phyloP scores from a whole-genome alignment of 2,329 filamentous ascomycete species.

The Claviceps citrina region DNA sequence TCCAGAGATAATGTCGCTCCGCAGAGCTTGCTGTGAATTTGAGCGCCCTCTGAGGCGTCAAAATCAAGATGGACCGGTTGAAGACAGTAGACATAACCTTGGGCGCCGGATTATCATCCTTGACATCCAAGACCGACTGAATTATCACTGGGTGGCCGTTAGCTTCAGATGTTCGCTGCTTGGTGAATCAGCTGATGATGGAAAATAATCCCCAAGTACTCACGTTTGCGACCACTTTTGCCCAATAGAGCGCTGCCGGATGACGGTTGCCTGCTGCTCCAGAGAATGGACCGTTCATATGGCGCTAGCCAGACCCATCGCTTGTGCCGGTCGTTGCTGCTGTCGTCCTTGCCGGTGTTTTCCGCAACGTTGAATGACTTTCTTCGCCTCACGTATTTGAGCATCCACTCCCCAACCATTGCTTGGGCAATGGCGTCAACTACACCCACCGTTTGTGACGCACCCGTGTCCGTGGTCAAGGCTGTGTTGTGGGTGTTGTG shows the following conservation, averaged over 20 bases:
- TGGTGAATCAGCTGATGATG: too few relatives aligned
- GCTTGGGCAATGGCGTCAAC: constrained; percentile 95
- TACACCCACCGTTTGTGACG: constrained; percentile 57
- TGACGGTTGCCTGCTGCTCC: constrained; percentile 94
- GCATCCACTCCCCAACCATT: constrained; percentile 98
- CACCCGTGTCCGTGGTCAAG: constrained; percentile 33
- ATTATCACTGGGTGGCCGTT: constrained; percentile 54
- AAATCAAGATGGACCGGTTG: constrained; percentile 84
- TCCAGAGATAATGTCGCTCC: constrained; percentile 87
- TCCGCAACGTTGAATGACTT: constrained; percentile 80
- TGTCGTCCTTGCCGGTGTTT: constrained; percentile 49
- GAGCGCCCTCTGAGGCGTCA: constrained; percentile 82
- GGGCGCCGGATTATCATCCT: constrained; percentile 77
- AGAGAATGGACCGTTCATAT: constrained; percentile 89
- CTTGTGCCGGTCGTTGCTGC: constrained; percentile 70
- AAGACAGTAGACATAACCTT: constrained; percentile 55
- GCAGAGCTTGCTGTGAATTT: constrained; percentile 79
- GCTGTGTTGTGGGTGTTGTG: constrained; percentile 31
- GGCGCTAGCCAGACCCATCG: constrained; percentile 98
- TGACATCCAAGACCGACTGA: constrained; percentile 92
- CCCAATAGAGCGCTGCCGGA: constrained; percentile 78
- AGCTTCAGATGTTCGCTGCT: constrained; percentile 7
- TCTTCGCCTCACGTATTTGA: constrained; percentile 72
- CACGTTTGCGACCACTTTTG: constrained; percentile 87
- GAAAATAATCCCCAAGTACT: constrained; percentile 29